Evolutionary conservation across 768 basidiomycete species (phyloP).

Genomic region (Trametes sanguinea): DNA sequence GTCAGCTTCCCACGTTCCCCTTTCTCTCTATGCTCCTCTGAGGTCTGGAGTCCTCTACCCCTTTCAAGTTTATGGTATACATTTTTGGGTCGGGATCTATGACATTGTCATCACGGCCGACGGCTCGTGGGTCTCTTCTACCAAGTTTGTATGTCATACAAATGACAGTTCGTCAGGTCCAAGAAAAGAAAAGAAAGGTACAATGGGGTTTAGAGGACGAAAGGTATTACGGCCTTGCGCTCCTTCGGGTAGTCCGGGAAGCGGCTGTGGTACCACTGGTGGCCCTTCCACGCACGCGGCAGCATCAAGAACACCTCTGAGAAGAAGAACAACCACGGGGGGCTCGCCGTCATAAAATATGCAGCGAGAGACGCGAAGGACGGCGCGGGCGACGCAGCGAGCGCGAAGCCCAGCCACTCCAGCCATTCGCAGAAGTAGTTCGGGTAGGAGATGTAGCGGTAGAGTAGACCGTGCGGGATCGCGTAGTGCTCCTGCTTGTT

Average conservation of each 20-base stretch:
- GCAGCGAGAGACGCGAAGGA: slow-evolving; percentile 34
- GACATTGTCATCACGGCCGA: no score
- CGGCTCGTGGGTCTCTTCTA: no score
- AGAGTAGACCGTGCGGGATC: slow-evolving; percentile 79
- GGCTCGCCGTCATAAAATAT: slow-evolving; percentile 48
- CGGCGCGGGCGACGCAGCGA: slow-evolving; percentile 64
- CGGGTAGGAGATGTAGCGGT: slow-evolving; percentile 80
- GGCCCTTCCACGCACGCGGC: slow-evolving; percentile 79
- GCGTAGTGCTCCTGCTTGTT: slow-evolving; percentile 59
- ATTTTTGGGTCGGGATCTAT: no score
- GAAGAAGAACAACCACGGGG: slow-evolving; percentile 81
- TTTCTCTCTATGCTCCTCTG: no score
- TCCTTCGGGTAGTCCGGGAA: slow-evolving; percentile 82
- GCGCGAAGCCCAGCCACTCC: slow-evolving; percentile 88
- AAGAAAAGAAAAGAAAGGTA: no score
- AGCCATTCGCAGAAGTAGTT: slow-evolving; percentile 96
- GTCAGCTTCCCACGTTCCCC: no score
- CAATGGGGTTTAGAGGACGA: slow-evolving; percentile 49
- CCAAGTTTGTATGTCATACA: no score
- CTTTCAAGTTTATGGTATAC: no score
- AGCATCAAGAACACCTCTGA: slow-evolving; percentile 78
- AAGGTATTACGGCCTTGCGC: slow-evolving; percentile 80
- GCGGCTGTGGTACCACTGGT: slow-evolving; percentile 79
- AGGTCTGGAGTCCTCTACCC: no score
- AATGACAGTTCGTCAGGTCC: not conserved